These are phyloP conservation scores for Neurospora tetraspora DNA, from an alignment of 495 filamentous ascomycete species.

Conservation along the genomic window DNA sequence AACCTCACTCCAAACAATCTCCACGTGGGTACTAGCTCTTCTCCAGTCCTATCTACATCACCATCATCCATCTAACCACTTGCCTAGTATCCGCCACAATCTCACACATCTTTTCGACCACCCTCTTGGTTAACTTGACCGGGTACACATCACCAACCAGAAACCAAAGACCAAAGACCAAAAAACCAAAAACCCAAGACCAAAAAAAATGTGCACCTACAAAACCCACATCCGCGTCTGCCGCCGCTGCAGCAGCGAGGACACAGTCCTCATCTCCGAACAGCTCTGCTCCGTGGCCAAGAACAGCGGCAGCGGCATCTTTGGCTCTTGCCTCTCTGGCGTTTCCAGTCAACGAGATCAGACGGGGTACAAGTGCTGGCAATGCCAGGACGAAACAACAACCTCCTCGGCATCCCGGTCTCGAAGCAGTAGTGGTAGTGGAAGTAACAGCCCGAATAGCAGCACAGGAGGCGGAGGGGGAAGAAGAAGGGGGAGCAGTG, in stretches of 20 bases:
- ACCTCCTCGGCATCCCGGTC: not conserved
- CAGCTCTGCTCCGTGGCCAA: slow-evolving; percentile 23
- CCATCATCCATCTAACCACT: not conserved
- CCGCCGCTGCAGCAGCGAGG: slow-evolving; percentile 24
- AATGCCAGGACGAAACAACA: slow-evolving; percentile 23
- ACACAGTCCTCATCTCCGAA: slow-evolving; percentile 36
- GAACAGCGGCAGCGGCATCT: slow-evolving; percentile 24
- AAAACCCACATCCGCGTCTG: slow-evolving; percentile 31
- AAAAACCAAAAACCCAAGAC: too few species aligned
- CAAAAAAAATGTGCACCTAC: slow-evolving; percentile 32
- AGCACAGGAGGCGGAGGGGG: not conserved
- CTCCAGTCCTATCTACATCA: not conserved
- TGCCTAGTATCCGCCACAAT: not conserved
- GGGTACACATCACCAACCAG: too few species aligned
- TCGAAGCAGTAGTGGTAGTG: not conserved
- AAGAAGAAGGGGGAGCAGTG: not conserved
- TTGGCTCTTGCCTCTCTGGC: slow-evolving; percentile 29
- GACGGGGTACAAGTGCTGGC: slow-evolving; percentile 29
- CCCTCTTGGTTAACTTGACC: too few species aligned
- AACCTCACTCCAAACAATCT: not conserved
- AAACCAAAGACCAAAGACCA: too few species aligned
- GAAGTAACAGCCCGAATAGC: not conserved
- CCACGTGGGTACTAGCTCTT: not conserved
- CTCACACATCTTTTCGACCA: too few species aligned
- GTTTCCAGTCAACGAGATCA: slow-evolving; percentile 18